These are phyloP conservation scores for Microascus cirrosus DNA, from an alignment of 2,329 filamentous ascomycete genomes.

Conservation along the genomic window DNA sequence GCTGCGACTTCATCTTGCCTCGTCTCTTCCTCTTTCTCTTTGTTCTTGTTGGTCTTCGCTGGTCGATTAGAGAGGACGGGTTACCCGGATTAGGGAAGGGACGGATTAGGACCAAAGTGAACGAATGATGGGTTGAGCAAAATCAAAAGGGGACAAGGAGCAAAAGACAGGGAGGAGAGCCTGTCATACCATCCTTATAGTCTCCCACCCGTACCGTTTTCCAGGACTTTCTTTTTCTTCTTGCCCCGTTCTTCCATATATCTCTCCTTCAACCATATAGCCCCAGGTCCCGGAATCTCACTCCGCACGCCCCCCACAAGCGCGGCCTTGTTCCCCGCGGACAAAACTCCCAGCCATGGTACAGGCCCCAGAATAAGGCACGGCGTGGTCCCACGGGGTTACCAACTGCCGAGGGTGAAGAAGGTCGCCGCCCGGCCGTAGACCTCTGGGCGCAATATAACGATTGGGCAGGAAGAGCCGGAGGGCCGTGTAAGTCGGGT, in stretches of 20 bases:
- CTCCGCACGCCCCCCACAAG: not conserved
- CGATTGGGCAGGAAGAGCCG: slow-evolving; percentile 4
- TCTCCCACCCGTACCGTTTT: slow-evolving; percentile 11
- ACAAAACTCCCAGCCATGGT: not conserved
- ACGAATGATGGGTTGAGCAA: not conserved
- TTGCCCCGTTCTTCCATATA: slow-evolving; percentile 9
- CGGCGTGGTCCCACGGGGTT: not conserved
- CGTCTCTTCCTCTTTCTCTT: not conserved
- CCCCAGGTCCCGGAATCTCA: not conserved
- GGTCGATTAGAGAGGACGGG: not conserved
- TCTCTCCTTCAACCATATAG: slow-evolving; percentile 8
- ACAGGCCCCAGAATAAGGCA: not conserved
- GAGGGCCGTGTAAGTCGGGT: not conserved
- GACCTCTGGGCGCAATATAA: slow-evolving; percentile 4
- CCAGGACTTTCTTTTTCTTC: slow-evolving; percentile 3
- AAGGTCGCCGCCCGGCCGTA: not conserved
- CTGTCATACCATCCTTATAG: slow-evolving; percentile 3
- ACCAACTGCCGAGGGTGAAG: slow-evolving; percentile 1
- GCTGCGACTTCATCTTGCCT: slow-evolving; percentile 1
- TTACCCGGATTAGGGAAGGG: not conserved
- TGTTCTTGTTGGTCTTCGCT: not conserved
- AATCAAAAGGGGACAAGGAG: not conserved
- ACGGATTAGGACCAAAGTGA: slow-evolving; percentile 1
- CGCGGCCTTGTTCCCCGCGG: not conserved
- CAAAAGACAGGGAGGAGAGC: not conserved